These are phyloP conservation scores for Lactarius quietus DNA, from an alignment of 768 basidiomycete species.

Conservation along the genomic window DNA sequence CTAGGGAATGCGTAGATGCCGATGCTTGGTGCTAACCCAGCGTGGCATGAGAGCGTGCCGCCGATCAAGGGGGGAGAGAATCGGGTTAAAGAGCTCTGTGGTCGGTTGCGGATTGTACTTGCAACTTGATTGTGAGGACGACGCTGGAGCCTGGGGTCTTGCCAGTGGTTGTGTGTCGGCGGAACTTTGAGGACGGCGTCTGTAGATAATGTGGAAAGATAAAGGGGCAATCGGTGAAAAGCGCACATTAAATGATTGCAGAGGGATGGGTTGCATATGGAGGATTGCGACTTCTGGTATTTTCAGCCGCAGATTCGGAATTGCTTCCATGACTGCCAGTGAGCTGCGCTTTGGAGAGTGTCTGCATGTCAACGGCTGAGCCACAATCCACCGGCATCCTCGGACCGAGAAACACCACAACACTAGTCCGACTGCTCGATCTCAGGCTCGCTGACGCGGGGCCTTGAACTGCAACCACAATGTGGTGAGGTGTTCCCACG, in stretches of 20 bases:
- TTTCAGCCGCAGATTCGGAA: no score
- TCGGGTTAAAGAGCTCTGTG: constrained; percentile 5
- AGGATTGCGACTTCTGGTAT: constrained; percentile 2
- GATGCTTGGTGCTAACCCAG: constrained; percentile 8
- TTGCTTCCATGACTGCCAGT: no score
- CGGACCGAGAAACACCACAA: no score
- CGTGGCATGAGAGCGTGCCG: constrained; percentile 4
- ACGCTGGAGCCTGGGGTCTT: constrained; percentile 15
- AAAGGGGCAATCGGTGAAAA: background rate
- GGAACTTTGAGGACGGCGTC: constrained; percentile 7
- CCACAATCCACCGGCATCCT: no score
- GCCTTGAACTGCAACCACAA: no score
- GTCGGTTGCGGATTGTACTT: background rate
- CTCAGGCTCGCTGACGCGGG: no score
- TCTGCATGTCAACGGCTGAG: no score
- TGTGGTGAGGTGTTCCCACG: no score
- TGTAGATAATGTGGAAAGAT: background rate
- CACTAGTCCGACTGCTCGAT: no score
- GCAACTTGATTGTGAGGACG: constrained; percentile 7
- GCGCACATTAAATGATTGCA: constrained; percentile 16
- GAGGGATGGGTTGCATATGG: background rate
- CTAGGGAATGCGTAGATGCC: constrained; percentile 17
- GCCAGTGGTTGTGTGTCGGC: no score
- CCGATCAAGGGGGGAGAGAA: background rate
- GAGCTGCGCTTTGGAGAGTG: no score